Evolutionary conservation across 345 rosid genomes (phyloP).

Genomic region (Mallotus nudiflorus): DNA sequence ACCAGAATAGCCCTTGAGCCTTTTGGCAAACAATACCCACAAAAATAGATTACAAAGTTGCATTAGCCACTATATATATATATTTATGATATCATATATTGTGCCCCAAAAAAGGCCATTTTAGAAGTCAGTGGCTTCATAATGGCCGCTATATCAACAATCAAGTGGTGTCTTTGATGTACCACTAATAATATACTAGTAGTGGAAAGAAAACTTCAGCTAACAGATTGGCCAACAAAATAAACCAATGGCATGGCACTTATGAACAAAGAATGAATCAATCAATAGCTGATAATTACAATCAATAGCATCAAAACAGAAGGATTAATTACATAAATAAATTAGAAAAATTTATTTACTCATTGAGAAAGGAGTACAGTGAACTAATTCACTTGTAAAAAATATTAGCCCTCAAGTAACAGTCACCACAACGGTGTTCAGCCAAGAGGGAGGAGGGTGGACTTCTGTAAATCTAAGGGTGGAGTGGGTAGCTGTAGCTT

Average conservation of each 20-base stretch:
- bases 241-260: not conserved
- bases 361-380: not conserved
- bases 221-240: not conserved
- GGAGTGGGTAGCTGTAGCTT: not conserved
- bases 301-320: not conserved
- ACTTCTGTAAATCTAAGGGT: slow-evolving; percentile 1
- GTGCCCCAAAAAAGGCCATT: too few relatives aligned
- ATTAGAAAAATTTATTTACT: slow-evolving; percentile 3
- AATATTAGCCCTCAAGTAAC: slow-evolving; percentile 5
- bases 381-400: slow-evolving; percentile 2
- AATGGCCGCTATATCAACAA: too few relatives aligned
- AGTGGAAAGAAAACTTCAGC: not conserved
- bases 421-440: not conserved
- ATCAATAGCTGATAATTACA: not conserved
- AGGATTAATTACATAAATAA: not conserved
- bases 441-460: not conserved
- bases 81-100: too few relatives aligned
- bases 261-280: not conserved
- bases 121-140: too few relatives aligned
- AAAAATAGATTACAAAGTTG: too few relatives aligned
- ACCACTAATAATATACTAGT: not conserved
- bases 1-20: too few relatives aligned
- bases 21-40: too few relatives aligned
- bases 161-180: not conserved
- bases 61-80: too few relatives aligned